These are phyloP conservation scores for Rhizoctonia solani DNA, from an alignment of 1,284 basidiomycete genomes.

Conservation along the genomic window DNA sequence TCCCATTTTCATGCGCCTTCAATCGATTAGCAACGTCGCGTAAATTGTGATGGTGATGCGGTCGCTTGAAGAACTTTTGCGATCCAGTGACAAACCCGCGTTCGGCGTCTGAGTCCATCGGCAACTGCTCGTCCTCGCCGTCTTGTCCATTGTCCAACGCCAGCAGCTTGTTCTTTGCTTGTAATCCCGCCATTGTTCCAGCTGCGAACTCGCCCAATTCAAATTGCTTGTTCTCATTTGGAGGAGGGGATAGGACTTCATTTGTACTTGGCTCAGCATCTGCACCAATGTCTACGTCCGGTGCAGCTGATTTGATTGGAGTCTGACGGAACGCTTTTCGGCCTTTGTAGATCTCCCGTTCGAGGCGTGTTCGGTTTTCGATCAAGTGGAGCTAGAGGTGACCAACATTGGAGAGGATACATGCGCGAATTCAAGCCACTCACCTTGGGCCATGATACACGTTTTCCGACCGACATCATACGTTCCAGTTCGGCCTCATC, in stretches of 20 bases:
- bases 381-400: slow-evolving; percentile 82
- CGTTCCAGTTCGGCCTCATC: slow-evolving; percentile 75
- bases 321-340: slow-evolving; percentile 68
- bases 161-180: slow-evolving; percentile 4
- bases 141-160: neutral
- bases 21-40: slow-evolving; percentile 11
- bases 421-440: slow-evolving; percentile 37
- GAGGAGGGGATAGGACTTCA: slow-evolving; percentile 14
- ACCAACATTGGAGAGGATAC: neutral
- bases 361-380: slow-evolving; percentile 76
- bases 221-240: slow-evolving; percentile 7
- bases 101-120: slow-evolving; percentile 31
- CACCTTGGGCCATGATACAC: slow-evolving; percentile 96
- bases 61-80: slow-evolving; percentile 30
- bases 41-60: slow-evolving; percentile 18
- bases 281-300: slow-evolving; percentile 17
- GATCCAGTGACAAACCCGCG: slow-evolving; percentile 20
- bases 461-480: slow-evolving; percentile 84
- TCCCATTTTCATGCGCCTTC: neutral
- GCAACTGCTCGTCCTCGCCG: slow-evolving; percentile 13
- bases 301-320: slow-evolving; percentile 27
- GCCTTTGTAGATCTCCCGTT: slow-evolving; percentile 82
- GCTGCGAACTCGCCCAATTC: neutral
- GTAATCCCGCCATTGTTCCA: neutral
- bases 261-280: slow-evolving; percentile 26